Conservation (phyloP, 352 stramenopile genomes). For the Thraustochytrium striatum region DNA sequence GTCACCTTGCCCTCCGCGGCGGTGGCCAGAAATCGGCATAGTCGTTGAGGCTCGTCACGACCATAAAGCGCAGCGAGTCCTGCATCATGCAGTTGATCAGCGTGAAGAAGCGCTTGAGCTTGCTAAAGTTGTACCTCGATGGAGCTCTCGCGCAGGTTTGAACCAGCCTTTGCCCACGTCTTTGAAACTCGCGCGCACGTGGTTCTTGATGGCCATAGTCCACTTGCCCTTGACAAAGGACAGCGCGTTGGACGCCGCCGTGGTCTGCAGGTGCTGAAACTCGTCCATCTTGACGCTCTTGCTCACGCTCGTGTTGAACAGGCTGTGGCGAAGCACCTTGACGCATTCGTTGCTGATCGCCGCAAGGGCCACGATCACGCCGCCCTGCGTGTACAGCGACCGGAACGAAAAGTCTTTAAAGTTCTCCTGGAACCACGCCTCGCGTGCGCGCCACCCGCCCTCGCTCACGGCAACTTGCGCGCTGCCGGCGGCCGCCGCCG, state of each 20-base stretch:
- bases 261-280: conserved; percentile 47
- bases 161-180: conserved; percentile 60
- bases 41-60: conserved; percentile 52
- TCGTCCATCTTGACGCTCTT: conserved; percentile 50
- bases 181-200: conserved; percentile 49
- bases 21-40: conserved; percentile 51
- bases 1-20: conserved; percentile 50
- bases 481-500: not conserved
- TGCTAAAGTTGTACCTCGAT: conserved; percentile 65
- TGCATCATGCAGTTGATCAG: conserved; percentile 69
- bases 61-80: conserved; percentile 58
- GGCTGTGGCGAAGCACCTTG: conserved; percentile 35
- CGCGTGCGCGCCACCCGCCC: not conserved
- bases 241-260: conserved; percentile 11
- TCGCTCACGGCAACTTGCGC: not conserved
- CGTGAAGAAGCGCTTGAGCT: conserved; percentile 62
- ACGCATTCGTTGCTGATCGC: conserved; percentile 38
- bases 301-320: conserved; percentile 44
- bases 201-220: conserved; percentile 49
- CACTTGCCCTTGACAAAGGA: conserved; percentile 58
- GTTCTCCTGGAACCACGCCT: conserved; percentile 13
- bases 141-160: conserved; percentile 64
- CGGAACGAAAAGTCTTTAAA: conserved; percentile 46
- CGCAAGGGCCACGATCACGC: conserved; percentile 43
- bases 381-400: conserved; percentile 49